Evolutionary conservation across 2,329 filamentous ascomycete genomes (phyloP), one percentile per base, ranked within the genome.

Genomic region (Remersonia thermophila): DNA sequence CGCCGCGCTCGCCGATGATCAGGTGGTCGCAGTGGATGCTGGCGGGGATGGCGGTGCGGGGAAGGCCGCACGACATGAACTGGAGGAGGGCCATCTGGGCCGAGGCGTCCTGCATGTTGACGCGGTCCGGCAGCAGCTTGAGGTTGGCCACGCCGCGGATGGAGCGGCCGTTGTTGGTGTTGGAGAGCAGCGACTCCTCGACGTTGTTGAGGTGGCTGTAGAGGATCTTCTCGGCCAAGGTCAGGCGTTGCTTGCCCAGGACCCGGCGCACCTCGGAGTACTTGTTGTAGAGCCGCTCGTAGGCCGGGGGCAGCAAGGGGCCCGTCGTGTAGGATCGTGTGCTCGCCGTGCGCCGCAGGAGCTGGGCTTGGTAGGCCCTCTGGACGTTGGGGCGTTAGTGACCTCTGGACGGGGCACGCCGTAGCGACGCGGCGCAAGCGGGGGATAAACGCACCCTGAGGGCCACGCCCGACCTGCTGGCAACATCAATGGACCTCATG

Each of bases 1-100:
- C 91, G 40, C 91, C 91, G 55, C 79, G 82, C 61, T 93, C 80
- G 38, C 89, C 91, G 20, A 96, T 89, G 62, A 98, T 96, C 77
- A 98, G 80, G 60, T 98, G 91, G 65, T 98, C 91, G 62, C 91
- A 98, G 66, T 98, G 91, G 50, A 96, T 95, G 58, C 87, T 95
- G 33, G 91, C 89, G 9, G 91, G 91, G 33, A 98, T 89, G 8
- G 87, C 87, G 2, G 91, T 94, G 41, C 77, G 77, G 18, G 81
- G 82, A 36, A 98, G 71, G 37, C 85, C 83, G 60, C 91, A 98
- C 18, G 83, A 84, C 89, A 98, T 98, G 70, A 98, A 98, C 62
- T 98, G 91, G 50, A 98, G 66, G 46, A 98, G 67, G 2, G 91
- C 91, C 91, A 98, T 98, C 65, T 98, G 91, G 5, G 91, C 91